Conservation (phyloP, 164 flowering plant genomes). For the Dillenia turbinata region DNA sequence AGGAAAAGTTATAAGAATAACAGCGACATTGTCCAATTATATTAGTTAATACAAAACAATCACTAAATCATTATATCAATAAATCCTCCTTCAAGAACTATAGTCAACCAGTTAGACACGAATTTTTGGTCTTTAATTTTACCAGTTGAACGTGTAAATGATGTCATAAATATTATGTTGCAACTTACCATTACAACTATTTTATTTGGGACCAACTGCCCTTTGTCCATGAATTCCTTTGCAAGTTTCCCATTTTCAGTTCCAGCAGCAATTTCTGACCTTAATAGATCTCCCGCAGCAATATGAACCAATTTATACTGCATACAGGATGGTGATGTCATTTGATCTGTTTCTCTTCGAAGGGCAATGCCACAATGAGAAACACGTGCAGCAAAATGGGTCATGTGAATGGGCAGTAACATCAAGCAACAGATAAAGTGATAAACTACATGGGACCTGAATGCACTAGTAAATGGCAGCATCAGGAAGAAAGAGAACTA, state of each 20-base stretch:
- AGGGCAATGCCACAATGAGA: slow-evolving; percentile 20
- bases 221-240: slow-evolving; percentile 86
- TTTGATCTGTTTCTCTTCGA: slow-evolving; percentile 36
- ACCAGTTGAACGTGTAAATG: not conserved
- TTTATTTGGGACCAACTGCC: slow-evolving; percentile 82
- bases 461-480: not conserved
- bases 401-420: slow-evolving; percentile 2
- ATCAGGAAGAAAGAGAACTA: not conserved
- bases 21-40: not conserved
- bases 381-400: slow-evolving; percentile 15
- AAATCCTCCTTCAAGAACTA: too few relatives aligned
- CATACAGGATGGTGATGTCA: slow-evolving; percentile 41
- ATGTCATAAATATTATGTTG: not conserved
- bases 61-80: too few relatives aligned
- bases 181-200: slow-evolving; percentile 79
- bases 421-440: not conserved
- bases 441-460: not conserved
- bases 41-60: too few relatives aligned
- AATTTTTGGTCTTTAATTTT: too few relatives aligned
- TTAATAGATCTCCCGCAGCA: slow-evolving; percentile 89
- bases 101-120: too few relatives aligned
- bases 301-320: slow-evolving; percentile 95
- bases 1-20: not conserved
- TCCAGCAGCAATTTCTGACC: slow-evolving; percentile 83
- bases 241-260: slow-evolving; percentile 88